Evolutionary conservation across 1,284 basidiomycete genomes (phyloP).

Genomic region (Sutorius eximius): DNA sequence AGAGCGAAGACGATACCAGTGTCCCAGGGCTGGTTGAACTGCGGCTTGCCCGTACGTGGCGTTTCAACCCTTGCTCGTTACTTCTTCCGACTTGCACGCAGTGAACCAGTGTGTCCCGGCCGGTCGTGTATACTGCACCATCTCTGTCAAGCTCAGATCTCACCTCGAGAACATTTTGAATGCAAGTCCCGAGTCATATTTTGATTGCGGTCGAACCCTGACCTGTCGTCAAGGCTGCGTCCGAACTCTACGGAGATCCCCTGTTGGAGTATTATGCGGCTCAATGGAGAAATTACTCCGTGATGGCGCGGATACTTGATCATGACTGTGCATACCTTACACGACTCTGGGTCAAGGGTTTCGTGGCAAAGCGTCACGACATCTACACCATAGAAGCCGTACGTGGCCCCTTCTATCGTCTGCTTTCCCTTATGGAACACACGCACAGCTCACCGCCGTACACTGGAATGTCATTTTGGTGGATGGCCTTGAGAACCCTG

Average conservation of each 20-base stretch:
- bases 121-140: not conserved
- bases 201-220: not conserved
- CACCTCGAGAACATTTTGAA: not conserved
- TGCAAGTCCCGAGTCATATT: not conserved
- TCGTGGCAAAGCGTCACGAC: not conserved
- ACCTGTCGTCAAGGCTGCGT: not conserved
- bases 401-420: not conserved
- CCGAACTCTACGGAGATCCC: not conserved
- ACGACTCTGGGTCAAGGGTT: not conserved
- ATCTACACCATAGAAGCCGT: conserved; percentile 1
- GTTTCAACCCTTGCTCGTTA: not conserved
- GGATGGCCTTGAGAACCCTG: not conserved
- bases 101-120: not conserved
- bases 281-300: not conserved
- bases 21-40: not conserved
- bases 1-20: not conserved
- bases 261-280: not conserved
- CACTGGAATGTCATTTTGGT: not conserved
- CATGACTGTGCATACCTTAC: not conserved
- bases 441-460: not conserved
- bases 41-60: not conserved
- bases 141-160: not conserved
- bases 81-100: not conserved
- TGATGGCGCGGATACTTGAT: not conserved
- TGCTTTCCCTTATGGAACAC: not conserved